These are phyloP conservation scores for Starmerella stellata DNA, from an alignment of 805 yeast genomes.

Conservation along the genomic window DNA sequence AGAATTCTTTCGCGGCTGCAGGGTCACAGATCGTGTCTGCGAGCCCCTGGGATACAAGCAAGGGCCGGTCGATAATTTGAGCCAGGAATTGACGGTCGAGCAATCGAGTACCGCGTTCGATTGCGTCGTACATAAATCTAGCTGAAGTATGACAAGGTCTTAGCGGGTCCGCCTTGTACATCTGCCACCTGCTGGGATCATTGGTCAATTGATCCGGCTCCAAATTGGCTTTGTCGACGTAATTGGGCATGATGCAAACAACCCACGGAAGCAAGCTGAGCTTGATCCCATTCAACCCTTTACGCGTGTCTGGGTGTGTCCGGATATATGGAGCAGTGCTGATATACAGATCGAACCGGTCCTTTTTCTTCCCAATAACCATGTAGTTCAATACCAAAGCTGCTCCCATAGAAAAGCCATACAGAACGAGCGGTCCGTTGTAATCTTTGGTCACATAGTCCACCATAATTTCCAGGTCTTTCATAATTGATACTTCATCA, in stretches of 20 bases:
- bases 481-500: not conserved
- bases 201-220: constrained; percentile 16
- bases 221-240: constrained; percentile 14
- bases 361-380: constrained; percentile 20
- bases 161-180: constrained; percentile 16
- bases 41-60: constrained; percentile 26
- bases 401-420: constrained; percentile 25
- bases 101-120: constrained; percentile 20
- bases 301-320: constrained; percentile 9
- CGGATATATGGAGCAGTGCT: constrained; percentile 21
- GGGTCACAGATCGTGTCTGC: constrained; percentile 13
- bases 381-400: constrained; percentile 22
- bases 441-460: constrained; percentile 8
- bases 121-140: constrained; percentile 19
- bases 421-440: constrained; percentile 17
- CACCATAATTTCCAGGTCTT: constrained; percentile 21
- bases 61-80: constrained; percentile 20
- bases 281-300: constrained; percentile 15
- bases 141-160: constrained; percentile 17
- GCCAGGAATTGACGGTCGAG: constrained; percentile 15
- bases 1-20: constrained; percentile 4
- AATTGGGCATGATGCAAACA: constrained; percentile 17
- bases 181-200: constrained; percentile 14
- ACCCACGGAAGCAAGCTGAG: constrained; percentile 15
- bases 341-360: constrained; percentile 20